A percentile compares a stretch with the other conserved stretches of the same genome.
phyloP scores from a whole-genome alignment of 495 filamentous ascomycete species.

The Penicillium longicatenatum region DNA sequence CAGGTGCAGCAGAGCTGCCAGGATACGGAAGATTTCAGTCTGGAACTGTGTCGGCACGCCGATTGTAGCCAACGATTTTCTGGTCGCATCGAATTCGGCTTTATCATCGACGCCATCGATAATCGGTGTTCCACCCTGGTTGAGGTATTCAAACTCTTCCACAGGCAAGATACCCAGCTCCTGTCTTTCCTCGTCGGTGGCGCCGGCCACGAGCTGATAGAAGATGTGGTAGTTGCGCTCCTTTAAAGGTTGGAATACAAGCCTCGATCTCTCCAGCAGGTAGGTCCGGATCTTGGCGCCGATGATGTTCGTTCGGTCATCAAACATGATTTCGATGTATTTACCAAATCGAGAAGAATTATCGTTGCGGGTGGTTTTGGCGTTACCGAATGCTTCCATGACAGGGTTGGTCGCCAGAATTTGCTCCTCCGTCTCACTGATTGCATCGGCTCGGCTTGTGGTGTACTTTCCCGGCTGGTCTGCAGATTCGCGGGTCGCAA shows the following conservation, averaged over 20 bases:
- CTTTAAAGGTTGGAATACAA: conserved; percentile 98
- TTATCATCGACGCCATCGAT: conserved; percentile 98
- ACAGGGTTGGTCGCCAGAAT: conserved; percentile 98
- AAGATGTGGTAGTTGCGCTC: conserved; percentile 99
- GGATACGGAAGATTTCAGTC: conserved; percentile 82
- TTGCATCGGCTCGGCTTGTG: conserved; percentile 79
- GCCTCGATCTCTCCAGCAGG: conserved; percentile 88
- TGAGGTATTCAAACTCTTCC: conserved; percentile 93
- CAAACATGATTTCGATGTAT: conserved; percentile 99
- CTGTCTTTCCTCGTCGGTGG: conserved; percentile 79
- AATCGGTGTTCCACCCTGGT: conserved; percentile 86
- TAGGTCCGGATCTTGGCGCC: conserved; percentile 97
- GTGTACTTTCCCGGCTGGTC: conserved; percentile 79
- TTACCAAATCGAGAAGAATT: conserved; percentile 99
- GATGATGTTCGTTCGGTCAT: conserved; percentile 92
- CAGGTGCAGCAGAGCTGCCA: conserved; percentile 90
- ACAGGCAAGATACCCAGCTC: conserved; percentile 74
- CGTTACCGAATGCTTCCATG: conserved; percentile 99
- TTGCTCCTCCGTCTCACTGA: conserved; percentile 98
- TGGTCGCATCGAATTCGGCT: conserved; percentile 86
- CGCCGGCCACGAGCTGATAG: conserved; percentile 95
- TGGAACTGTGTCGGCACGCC: conserved; percentile 77
- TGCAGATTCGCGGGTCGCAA: conserved; percentile 94
- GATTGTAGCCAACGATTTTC: conserved; percentile 82
- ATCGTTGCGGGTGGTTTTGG: conserved; percentile 98